Evolutionary conservation across 176 grass and related monocot species (phyloP).

Genomic region (Juncus effusus): DNA sequence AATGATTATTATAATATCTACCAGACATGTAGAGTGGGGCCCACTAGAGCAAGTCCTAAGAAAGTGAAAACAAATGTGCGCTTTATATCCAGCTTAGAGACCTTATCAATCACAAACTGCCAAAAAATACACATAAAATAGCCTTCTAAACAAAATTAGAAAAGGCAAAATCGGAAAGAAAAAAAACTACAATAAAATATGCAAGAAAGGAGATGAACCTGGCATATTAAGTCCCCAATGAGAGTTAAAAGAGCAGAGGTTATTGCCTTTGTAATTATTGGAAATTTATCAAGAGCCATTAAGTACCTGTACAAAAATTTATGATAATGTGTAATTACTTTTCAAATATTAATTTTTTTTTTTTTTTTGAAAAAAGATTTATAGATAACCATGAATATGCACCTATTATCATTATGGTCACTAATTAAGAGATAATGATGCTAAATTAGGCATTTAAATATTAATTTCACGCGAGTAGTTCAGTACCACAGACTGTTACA

Average conservation of each 20-base stretch:
- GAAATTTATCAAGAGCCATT: conserved; percentile 29
- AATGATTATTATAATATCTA: conserved; percentile 25
- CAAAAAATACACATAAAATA: conserved; percentile 16
- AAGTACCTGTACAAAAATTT: conserved; percentile 28
- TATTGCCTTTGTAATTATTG: conserved; percentile 36
- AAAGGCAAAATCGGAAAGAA: background rate
- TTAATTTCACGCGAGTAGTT: too few relatives aligned
- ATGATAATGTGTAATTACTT: too few relatives aligned
- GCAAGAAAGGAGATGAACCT: conserved; percentile 18
- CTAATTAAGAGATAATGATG: too few relatives aligned
- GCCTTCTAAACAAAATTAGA: too few relatives aligned
- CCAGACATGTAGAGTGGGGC: conserved; percentile 75
- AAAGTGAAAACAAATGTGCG: conserved; percentile 84
- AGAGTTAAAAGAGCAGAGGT: conserved; percentile 37
- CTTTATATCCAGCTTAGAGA: conserved; percentile 60
- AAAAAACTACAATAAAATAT: background rate
- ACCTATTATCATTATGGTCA: too few relatives aligned
- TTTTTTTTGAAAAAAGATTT: too few relatives aligned
- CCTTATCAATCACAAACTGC: conserved; percentile 65
- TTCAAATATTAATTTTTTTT: too few relatives aligned
- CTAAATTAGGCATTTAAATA: too few relatives aligned
- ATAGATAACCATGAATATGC: too few relatives aligned
- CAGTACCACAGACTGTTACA: too few relatives aligned
- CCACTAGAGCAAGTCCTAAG: conserved; percentile 73
- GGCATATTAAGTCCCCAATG: conserved; percentile 32